Base-by-base conservation (phyloP, 208 protist genomes). In the Strigomonas oncopelti region DNA sequence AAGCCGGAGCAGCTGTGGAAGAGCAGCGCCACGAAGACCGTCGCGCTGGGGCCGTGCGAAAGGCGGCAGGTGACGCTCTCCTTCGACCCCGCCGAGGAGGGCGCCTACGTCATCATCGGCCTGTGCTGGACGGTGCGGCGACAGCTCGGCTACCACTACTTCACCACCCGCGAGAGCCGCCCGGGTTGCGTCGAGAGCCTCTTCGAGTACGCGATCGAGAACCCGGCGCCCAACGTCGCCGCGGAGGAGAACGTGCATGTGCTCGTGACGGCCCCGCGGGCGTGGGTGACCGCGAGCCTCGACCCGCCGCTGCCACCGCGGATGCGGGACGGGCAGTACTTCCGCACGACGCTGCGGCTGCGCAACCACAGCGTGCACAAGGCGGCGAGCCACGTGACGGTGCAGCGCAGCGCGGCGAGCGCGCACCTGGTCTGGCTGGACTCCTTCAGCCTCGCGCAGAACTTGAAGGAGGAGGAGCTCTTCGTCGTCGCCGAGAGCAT, bases 91-190 rank as follows among this genome's bases (percentile, higher is more conserved):
- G 51, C 74, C 22, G 69, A 84, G 24, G 77, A 86, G 59, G 85
- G 83, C 28, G 74, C 78, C 27, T 93, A 90, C 67, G 74, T 88
- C 27, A 77, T 93, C 36, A 80, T 93, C 59, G 88, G 88, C 18
- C 81, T 93, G 27, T 81, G 75, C 69, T 93, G 88, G 85, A 63
- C 54, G 18, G 58, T 93, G 29, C 32, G 80, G 51, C 78, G 73
- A 4, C 74, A 85, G 56, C 75, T 86, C 32, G 88, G 88, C 7
- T 91, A 93, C 69, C 90, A 91, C 75, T 93, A 93, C 83, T 92
- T 94, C 61, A 75, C 80, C 51, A 90, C 89, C 13, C 60, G 63
- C 7, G 79, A 81, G 46, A 80, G 70, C 61, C 75, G 77, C 24
- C 63, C 73, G 5, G 75, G 76, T 13, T 77, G 65, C 55, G 71